These are phyloP conservation scores for Incumbomyces delicatus DNA, from an alignment of 2,329 filamentous ascomycete genomes.

Conservation along the genomic window DNA sequence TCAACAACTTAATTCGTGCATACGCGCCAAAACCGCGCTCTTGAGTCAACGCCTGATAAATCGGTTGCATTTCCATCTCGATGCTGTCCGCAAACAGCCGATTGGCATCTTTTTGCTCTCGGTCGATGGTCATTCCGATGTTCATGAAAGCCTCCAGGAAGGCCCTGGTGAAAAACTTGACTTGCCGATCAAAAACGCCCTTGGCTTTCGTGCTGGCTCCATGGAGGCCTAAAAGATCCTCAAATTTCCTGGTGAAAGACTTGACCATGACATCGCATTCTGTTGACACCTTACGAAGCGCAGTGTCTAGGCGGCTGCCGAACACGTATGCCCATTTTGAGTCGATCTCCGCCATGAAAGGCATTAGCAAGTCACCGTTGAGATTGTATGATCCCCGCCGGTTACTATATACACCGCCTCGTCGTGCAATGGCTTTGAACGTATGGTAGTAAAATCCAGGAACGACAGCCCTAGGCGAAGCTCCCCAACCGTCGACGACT, in stretches of 20 bases:
- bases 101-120: conserved; percentile 43
- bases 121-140: conserved; percentile 31
- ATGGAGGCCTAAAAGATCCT: conserved; percentile 30
- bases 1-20: conserved; percentile 43
- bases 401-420: conserved; percentile 39
- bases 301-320: conserved; percentile 8
- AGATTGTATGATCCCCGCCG: conserved; percentile 27
- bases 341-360: conserved; percentile 26
- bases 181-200: conserved; percentile 30
- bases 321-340: conserved; percentile 32
- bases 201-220: conserved; percentile 30
- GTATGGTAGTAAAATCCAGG: conserved; percentile 41
- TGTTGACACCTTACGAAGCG: conserved; percentile 21
- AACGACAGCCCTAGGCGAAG: conserved; percentile 23
- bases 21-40: conserved; percentile 41
- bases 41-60: conserved; percentile 37
- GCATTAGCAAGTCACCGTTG: conserved; percentile 22
- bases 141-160: conserved; percentile 29
- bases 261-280: conserved; percentile 12
- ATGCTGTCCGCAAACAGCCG: conserved; percentile 45
- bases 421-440: conserved; percentile 47
- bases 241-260: conserved; percentile 6
- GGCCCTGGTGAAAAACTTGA: conserved; percentile 32
- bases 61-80: conserved; percentile 33
- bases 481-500: conserved; percentile 33